Base-by-base conservation (phyloP, 2,329 filamentous ascomycete genomes). In the Talaromyces albobiverticillius region DNA sequence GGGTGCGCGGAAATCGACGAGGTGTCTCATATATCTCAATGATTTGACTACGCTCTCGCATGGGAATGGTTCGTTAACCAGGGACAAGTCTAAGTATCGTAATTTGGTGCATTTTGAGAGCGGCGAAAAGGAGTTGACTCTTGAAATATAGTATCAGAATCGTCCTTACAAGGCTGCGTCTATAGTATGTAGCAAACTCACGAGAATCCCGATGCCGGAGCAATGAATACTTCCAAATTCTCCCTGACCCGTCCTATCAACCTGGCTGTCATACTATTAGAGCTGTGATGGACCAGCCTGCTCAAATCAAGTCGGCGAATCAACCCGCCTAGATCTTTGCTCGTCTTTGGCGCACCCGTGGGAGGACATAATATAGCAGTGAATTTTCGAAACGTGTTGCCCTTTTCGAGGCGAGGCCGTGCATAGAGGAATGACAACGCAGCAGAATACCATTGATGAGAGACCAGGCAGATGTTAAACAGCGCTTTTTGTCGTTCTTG, bases 201-300 rank as follows among this genome's bases (percentile, higher is more conserved):
- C 73, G 78, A 78, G 60, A 86, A 85, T 3, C 78, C 79, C 4
- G 79, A 75, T 56, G 80, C 79, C 1, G 83, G 83, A 1, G 83
- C 82, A 45, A 79, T 65, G 62, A 85, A 85, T n/a, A 69, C 65
- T 57, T 79, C 71, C 16, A 86, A 63, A 2, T 71, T 76, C 5
- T 68, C 65, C 57, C 81, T 84, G 1, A 80, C 76, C 47, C 80
- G 71, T 22, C 79, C 75, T 3, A 86, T 69, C 7, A 86, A 66
- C 29, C 82, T 76, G 18, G 82, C 80, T 0, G 82, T 85, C 9
- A 77, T 67, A 47, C 79, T 81, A 59, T 81, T 83, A 53, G 74
- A 79, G 57, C 80, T 80, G 60, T 85, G 79, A 60, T 86, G 82
- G 2, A 85, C 81, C 14, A 86, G 76, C 38, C 66, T 60, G 10